phyloP scores from a whole-genome alignment of 805 yeast species.

The Monosporozyma solicola region DNA sequence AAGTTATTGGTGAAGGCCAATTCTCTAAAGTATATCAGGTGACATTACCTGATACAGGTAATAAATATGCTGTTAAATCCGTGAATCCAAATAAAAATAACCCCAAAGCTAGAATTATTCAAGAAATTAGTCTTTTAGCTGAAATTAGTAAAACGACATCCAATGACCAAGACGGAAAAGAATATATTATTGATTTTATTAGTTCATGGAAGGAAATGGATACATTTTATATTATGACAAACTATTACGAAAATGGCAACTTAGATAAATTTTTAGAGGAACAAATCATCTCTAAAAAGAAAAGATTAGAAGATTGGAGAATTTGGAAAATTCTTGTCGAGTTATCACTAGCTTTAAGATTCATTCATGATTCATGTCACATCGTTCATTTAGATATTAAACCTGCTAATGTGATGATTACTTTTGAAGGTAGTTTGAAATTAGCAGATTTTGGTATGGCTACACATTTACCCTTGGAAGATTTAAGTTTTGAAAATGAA shows the following conservation, averaged over 20 bases:
- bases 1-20: slow-evolving; percentile 73
- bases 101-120: slow-evolving; percentile 20
- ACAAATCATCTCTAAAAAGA: slow-evolving; percentile 53
- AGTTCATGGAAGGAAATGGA: slow-evolving; percentile 80
- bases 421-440: slow-evolving; percentile 89
- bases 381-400: slow-evolving; percentile 85
- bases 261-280: slow-evolving; percentile 73
- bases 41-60: slow-evolving; percentile 47
- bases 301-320: slow-evolving; percentile 80
- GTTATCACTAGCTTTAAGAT: slow-evolving; percentile 66
- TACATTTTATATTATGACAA: slow-evolving; percentile 84
- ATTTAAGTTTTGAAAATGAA: slow-evolving; percentile 68
- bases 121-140: slow-evolving; percentile 25
- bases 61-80: slow-evolving; percentile 76
- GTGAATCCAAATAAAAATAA: slow-evolving; percentile 44
- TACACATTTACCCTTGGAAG: slow-evolving; percentile 63
- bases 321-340: slow-evolving; percentile 95
- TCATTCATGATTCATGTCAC: slow-evolving; percentile 63
- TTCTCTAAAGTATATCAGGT: slow-evolving; percentile 85
- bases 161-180: slow-evolving; percentile 48
- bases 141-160: slow-evolving; percentile 33
- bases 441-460: slow-evolving; percentile 98
- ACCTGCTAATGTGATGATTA: slow-evolving; percentile 89
- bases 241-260: slow-evolving; percentile 90
- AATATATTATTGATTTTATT: slow-evolving; percentile 66